A percentile compares a stretch with the other conserved stretches of the same genome.
Conservation (phyloP, 441 rosid genomes). For the Aquilaria agallochum region DNA sequence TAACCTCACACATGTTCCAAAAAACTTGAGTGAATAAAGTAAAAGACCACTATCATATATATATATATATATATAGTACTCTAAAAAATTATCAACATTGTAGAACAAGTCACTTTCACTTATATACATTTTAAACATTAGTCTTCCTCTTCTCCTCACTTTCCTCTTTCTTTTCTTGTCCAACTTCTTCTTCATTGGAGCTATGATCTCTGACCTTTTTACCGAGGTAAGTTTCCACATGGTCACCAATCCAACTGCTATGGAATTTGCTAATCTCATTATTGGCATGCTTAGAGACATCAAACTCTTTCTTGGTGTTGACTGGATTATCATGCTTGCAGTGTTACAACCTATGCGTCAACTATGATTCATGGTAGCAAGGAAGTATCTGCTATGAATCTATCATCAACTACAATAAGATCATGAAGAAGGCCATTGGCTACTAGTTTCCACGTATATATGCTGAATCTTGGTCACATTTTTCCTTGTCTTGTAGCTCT, state of each 20-base stretch:
- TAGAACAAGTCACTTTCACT: too few species aligned
- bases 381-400: constrained; percentile 17
- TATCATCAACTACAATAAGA: constrained; percentile 16
- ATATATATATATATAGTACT: too few species aligned
- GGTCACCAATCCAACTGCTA: constrained; percentile 16
- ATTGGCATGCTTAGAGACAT: constrained; percentile 14
- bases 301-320: constrained; percentile 13
- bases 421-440: constrained; percentile 30
- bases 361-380: constrained; percentile 28
- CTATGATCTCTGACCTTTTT: constrained; percentile 19
- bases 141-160: constrained; percentile 14
- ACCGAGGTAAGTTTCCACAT: constrained; percentile 12
- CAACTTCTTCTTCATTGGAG: constrained; percentile 21
- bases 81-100: too few species aligned
- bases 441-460: constrained; percentile 27
- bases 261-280: constrained; percentile 19
- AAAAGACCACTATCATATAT: too few species aligned
- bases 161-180: constrained; percentile 18
- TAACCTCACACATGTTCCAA: too few species aligned
- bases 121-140: too few species aligned
- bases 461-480: constrained; percentile 26
- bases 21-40: too few species aligned
- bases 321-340: constrained; percentile 12
- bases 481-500: constrained; percentile 15
- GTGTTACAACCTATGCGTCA: constrained; percentile 29